Evolutionary conservation across 192 early-diverging fungal species (phyloP).

Genomic region (Backusella australiensis): DNA sequence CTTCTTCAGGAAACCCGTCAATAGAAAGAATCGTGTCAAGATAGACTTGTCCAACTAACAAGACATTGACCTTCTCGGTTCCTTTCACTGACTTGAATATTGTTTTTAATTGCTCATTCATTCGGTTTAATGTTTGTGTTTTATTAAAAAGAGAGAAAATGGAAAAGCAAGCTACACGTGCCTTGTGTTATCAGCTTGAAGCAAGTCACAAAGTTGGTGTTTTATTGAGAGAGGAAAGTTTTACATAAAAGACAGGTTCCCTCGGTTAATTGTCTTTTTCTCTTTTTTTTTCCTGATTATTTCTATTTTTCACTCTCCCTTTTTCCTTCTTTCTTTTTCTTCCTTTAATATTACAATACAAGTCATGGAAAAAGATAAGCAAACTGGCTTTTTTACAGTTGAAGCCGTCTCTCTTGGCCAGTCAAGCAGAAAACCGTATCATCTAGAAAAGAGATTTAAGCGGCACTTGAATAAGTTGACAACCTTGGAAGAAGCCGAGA

Average conservation of each 20-base stretch:
- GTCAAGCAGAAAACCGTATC: conserved; percentile 20
- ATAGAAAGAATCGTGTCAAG: conserved; percentile 63
- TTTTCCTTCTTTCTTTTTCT: background rate
- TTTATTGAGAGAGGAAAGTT: conserved; percentile 1
- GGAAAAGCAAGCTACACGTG: background rate
- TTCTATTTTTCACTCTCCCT: background rate
- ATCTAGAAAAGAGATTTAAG: conserved; percentile 27
- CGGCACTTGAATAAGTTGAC: conserved; percentile 7
- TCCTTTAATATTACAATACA: background rate
- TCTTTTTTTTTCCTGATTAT: background rate
- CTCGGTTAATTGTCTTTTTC: conserved; percentile 1
- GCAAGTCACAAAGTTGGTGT: background rate
- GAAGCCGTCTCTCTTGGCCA: conserved; percentile 15
- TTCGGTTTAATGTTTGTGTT: background rate
- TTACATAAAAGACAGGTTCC: background rate
- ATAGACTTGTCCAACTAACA: conserved; percentile 55
- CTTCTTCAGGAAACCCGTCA: conserved; percentile 55
- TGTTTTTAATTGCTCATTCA: background rate
- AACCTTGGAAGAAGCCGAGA: conserved; percentile 4
- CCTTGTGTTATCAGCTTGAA: background rate
- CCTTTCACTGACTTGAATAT: background rate
- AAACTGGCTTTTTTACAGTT: conserved; percentile 21
- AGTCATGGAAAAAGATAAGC: background rate
- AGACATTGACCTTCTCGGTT: conserved; percentile 14
- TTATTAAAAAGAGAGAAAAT: background rate